Evolutionary conservation across 108 stramenopile genomes (phyloP).

Genomic region (Conticribra weissflogii): DNA sequence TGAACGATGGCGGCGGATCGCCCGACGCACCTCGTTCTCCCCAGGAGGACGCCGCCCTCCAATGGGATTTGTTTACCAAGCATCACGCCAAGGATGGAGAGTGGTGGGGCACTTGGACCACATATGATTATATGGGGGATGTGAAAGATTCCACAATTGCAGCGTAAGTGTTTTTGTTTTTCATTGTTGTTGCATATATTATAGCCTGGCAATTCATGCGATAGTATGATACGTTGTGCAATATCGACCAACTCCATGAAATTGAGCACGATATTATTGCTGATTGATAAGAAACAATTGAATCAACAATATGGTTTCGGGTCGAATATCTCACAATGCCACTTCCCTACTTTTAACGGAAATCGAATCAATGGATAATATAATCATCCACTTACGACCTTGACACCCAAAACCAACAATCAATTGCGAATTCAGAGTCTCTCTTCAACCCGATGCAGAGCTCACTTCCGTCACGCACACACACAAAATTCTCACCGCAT

Average conservation of each 20-base stretch:
- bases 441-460: slow-evolving; percentile 44
- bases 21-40: slow-evolving; percentile 43
- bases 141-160: slow-evolving; percentile 74
- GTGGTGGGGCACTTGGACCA: slow-evolving; percentile 87
- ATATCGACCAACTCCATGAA: no score
- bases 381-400: neutral
- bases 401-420: neutral
- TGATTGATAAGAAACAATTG: no score
- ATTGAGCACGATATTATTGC: no score
- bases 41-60: slow-evolving; percentile 64
- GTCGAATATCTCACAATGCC: no score
- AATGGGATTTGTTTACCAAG: slow-evolving; percentile 82
- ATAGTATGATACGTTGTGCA: no score
- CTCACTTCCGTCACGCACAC: slow-evolving; percentile 53
- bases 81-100: slow-evolving; percentile 77
- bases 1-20: slow-evolving; percentile 14
- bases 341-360: no score
- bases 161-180: slow-evolving; percentile 32
- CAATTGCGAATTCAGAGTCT: slow-evolving; percentile 53
- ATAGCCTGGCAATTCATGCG: no score
- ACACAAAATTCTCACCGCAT: slow-evolving; percentile 71
- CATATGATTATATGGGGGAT: slow-evolving; percentile 85
- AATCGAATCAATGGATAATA: neutral
- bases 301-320: no score
- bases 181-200: no score